Percentiles rank a stretch among this genome's conserved stretches.
Conservation (phyloP, 2,329 filamentous ascomycete species). For the Verticillium nonalfalfae region DNA sequence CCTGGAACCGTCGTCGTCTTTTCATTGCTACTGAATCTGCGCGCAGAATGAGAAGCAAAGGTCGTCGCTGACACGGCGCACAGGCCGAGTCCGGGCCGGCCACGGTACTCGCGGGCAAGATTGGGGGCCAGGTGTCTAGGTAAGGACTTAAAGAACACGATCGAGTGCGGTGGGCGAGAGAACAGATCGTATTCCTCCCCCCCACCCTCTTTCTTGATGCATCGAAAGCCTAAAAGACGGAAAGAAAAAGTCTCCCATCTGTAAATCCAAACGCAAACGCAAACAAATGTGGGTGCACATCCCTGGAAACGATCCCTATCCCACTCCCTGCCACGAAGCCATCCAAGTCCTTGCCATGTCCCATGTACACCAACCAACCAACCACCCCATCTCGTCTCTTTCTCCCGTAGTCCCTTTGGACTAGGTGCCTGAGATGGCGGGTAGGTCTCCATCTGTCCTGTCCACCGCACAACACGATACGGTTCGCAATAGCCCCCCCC, state of each 20-base stretch:
- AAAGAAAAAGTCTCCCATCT: background rate
- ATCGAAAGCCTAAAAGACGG: background rate
- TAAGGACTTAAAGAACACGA: no score
- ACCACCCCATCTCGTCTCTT: background rate
- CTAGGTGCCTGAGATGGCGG: no score
- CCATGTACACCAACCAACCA: background rate
- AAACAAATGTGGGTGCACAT: background rate
- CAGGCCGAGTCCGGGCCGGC: background rate
- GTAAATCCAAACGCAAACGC: no score
- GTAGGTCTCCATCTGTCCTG: no score
- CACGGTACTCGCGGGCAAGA: background rate
- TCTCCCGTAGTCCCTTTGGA: no score
- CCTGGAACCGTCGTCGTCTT: background rate
- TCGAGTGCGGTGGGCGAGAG: no score
- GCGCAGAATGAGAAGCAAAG: background rate
- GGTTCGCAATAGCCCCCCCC: background rate
- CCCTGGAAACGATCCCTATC: background rate
- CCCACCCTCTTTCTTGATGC: background rate
- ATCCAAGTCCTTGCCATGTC: no score
- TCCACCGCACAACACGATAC: background rate
- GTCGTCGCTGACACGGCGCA: background rate
- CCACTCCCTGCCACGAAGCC: background rate
- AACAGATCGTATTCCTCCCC: background rate
- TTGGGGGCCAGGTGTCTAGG: no score
- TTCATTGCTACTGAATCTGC: background rate